Percentiles rank a stretch among this genome's conserved stretches.
phyloP scores from a whole-genome alignment of 495 filamentous ascomycete species.

The Rusavskia elegans region DNA sequence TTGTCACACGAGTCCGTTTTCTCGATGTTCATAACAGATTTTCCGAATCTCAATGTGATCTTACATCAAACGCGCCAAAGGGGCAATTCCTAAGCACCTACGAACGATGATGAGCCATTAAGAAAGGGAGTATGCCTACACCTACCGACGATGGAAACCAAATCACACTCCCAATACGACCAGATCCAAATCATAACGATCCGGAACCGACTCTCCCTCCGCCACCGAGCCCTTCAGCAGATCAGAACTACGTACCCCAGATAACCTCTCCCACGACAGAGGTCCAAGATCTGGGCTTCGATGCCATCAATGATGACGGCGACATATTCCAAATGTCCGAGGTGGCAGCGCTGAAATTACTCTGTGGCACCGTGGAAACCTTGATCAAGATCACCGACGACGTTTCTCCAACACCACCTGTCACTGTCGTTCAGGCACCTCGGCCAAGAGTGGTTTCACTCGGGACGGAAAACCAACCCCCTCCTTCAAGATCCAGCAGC shows the following conservation, averaged over 20 bases:
- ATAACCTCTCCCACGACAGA: slow-evolving; percentile 2
- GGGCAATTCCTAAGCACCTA: no score
- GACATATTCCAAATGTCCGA: slow-evolving; percentile 63
- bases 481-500: slow-evolving; percentile 3
- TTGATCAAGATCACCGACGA: slow-evolving; percentile 58
- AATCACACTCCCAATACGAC: neutral
- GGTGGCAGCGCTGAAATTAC: slow-evolving; percentile 60
- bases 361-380: slow-evolving; percentile 55
- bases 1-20: no score
- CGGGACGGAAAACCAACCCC: slow-evolving; percentile 38
- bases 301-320: slow-evolving; percentile 11
- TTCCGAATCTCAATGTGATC: no score
- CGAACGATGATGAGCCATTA: neutral
- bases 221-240: slow-evolving; percentile 16
- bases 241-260: slow-evolving; percentile 7
- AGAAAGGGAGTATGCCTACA: neutral
- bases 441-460: slow-evolving; percentile 30
- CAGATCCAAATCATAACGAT: neutral
- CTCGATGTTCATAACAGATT: no score
- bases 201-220: slow-evolving; percentile 7
- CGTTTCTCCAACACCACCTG: slow-evolving; percentile 56
- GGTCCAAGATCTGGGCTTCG: slow-evolving; percentile 5
- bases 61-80: no score
- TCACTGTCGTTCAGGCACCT: slow-evolving; percentile 41
- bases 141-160: neutral